Percentiles rank a stretch among this genome's conserved stretches.
Conservation (phyloP, 1,284 basidiomycete species). For the Rhodotorula sp. region DNA sequence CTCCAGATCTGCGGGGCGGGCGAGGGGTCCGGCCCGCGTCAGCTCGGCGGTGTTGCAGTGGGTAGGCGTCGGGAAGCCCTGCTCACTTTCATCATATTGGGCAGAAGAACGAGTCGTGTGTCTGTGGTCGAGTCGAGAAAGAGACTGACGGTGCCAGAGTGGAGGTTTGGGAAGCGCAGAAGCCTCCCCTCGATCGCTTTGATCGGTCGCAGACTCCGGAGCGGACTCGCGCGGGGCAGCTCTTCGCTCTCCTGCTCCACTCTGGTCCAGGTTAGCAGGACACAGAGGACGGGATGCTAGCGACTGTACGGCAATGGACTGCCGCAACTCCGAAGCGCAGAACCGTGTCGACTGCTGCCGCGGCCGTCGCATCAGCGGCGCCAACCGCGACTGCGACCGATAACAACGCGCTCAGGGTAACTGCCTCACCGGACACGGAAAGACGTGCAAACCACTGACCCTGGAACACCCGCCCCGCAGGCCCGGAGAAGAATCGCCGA, state of each 20-base stretch:
- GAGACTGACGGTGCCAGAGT: too few relatives aligned
- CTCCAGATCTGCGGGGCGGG: slow-evolving; percentile 74
- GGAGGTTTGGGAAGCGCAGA: background rate
- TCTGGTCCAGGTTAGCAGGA: too few relatives aligned
- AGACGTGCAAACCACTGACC: background rate
- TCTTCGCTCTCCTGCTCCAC: too few relatives aligned
- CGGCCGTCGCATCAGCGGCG: background rate
- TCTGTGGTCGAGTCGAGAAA: background rate
- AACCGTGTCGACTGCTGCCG: background rate
- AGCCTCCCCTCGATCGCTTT: background rate
- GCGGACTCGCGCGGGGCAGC: background rate
- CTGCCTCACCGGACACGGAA: too few relatives aligned
- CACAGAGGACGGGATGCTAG: too few relatives aligned
- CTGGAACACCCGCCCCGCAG: background rate
- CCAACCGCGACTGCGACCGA: background rate
- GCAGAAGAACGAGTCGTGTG: background rate
- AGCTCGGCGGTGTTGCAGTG: background rate
- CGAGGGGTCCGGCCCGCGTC: too few relatives aligned
- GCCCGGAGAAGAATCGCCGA: slow-evolving; percentile 9
- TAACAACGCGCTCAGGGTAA: background rate
- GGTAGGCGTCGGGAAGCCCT: background rate
- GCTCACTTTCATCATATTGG: slow-evolving; percentile 36
- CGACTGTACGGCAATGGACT: background rate
- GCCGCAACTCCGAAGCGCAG: background rate
- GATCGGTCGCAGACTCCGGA: background rate